These are phyloP conservation scores for Coemansia sp. DNA, from an alignment of 192 early-diverging fungal genomes.

Conservation along the genomic window DNA sequence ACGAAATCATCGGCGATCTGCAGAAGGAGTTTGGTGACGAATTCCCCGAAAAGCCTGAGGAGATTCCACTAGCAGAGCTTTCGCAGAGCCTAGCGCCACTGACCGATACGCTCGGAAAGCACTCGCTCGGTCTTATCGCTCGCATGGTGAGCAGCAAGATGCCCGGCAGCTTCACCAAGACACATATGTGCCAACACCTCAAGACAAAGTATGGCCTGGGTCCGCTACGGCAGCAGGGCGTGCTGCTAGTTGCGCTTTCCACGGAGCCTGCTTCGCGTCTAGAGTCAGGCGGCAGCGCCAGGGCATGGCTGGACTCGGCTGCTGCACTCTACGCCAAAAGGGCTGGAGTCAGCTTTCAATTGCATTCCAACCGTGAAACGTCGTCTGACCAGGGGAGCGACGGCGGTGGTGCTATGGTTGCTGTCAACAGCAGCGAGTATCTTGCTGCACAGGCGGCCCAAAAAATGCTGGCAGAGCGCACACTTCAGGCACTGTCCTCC, in stretches of 20 bases:
- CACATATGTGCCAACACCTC: conserved; percentile 77
- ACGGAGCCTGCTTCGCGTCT: conserved; percentile 85
- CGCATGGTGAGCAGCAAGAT: conserved; percentile 88
- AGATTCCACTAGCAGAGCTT: conserved; percentile 84
- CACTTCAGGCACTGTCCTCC: conserved; percentile 77
- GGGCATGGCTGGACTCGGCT: conserved; percentile 76
- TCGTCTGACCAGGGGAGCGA: not conserved
- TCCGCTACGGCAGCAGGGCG: conserved; percentile 70
- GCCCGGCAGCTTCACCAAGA: conserved; percentile 87
- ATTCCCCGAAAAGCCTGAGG: conserved; percentile 90
- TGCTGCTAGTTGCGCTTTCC: conserved; percentile 75
- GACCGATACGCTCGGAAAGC: conserved; percentile 81
- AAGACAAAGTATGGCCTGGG: conserved; percentile 74
- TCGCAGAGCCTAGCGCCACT: conserved; percentile 62
- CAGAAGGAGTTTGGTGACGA: conserved; percentile 86
- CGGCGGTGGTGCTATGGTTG: conserved; percentile 48
- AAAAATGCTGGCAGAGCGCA: conserved; percentile 68
- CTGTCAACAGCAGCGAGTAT: conserved; percentile 90
- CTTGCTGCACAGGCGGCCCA: conserved; percentile 74
- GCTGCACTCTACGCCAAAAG: conserved; percentile 71
- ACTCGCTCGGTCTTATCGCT: conserved; percentile 70
- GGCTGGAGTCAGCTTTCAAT: conserved; percentile 57
- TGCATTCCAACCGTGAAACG: conserved; percentile 41
- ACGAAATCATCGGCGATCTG: conserved; percentile 94
- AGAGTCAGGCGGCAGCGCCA: conserved; percentile 71